Evolutionary conservation across 2,329 filamentous ascomycete species (phyloP), one percentile per base, ranked within the genome.

Genomic region (Aureobasidium leucospermi): DNA sequence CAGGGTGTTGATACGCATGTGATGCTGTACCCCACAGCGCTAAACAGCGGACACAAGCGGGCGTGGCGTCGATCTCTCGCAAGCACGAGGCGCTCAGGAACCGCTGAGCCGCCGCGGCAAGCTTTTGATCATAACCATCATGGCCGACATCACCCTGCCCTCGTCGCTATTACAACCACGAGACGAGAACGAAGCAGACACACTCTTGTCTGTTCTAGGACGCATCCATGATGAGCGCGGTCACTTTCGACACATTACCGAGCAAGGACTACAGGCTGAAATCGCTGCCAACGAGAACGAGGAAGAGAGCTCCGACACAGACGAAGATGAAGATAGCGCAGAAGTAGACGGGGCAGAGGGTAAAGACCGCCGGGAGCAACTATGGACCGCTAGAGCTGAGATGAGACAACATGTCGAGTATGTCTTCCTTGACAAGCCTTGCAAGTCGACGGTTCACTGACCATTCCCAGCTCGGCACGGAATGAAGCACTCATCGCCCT

Each of bases 171-270:
- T 83, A 43, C 83, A 81, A 78, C 83, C 86, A 15, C 76, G 79
- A 64, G 67, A 65, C 60, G 79, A 75, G 67, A 81, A 77, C 74
- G 82, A 76, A 68, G 79, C 77, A 68, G 83, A 82, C 69, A 81
- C 79, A 48, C 78, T 96, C n/a, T 79, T 82, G 60, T 82, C 87
- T 48, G 87, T 93, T 65, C 90, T 96, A 65, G 77, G 81, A 60
- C 90, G 92, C 65, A 87, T 96, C 68, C 88, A 91, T 65, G 74
- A 78, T 45, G 86, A 95, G 67, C 86, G 88, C 62, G 90, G 89
- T 13, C 89, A 90, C 28, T 95, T 97, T 70, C 86, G 90, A 61
- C 80, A 86, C 66, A 79, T 97, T 64, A 89, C 85, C 52, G 89
- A 96, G 71, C 81, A 85, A 53, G 81, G 84, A 45, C 76, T 97